Conservation (phyloP, 768 basidiomycete species). For the Lactarius quietus region DNA sequence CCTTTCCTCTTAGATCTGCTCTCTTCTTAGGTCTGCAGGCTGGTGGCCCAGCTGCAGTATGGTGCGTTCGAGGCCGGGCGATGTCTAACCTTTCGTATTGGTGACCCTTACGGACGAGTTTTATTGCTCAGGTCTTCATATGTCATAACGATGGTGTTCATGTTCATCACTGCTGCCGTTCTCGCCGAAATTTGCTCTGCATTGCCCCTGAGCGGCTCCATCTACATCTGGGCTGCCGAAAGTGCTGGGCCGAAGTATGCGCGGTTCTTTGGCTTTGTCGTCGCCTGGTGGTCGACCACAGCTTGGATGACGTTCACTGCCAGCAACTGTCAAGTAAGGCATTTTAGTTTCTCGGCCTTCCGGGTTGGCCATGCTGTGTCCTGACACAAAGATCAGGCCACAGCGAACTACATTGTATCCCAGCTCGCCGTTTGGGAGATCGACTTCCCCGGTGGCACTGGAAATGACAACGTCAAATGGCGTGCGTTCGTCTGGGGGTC, state of each 20-base stretch:
- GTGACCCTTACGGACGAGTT: conserved; percentile 6
- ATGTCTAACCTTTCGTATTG: neutral
- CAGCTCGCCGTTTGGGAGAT: conserved; percentile 76
- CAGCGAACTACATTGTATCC: conserved; percentile 88
- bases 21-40: conserved; percentile 80
- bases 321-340: conserved; percentile 75
- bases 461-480: conserved; percentile 74
- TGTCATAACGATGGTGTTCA: conserved; percentile 76
- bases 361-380: no score
- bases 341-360: neutral
- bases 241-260: conserved; percentile 86
- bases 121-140: conserved; percentile 70
- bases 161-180: conserved; percentile 83
- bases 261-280: conserved; percentile 82
- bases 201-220: conserved; percentile 81
- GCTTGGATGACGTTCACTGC: conserved; percentile 97
- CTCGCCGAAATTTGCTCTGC: conserved; percentile 91
- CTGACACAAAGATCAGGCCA: conserved; percentile 47
- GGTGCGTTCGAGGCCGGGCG: conserved; percentile 40
- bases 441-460: conserved; percentile 77
- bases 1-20: conserved; percentile 48
- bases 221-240: conserved; percentile 94
- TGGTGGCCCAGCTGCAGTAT: conserved; percentile 84
- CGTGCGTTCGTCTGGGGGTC: conserved; percentile 79
- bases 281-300: conserved; percentile 91